phyloP scores from a whole-genome alignment of 352 stramenopile species.

The Aphanomyces astaci region DNA sequence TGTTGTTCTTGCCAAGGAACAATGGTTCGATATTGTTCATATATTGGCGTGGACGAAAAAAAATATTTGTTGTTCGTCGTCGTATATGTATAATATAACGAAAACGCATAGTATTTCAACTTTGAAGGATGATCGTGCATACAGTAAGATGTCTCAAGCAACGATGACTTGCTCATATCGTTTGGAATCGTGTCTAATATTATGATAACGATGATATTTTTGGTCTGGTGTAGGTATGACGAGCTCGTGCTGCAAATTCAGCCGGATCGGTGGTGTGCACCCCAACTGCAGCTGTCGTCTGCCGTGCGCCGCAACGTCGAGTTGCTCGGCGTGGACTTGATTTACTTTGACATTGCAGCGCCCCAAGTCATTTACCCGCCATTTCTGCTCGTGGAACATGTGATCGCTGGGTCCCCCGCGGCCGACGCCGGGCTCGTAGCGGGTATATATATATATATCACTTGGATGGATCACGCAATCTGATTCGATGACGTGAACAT shows the following conservation, averaged over 20 bases:
- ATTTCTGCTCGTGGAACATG: slow-evolving; percentile 10
- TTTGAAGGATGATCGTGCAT: too few relatives aligned
- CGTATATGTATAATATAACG: too few relatives aligned
- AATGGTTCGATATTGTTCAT: too few relatives aligned
- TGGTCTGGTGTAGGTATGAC: slow-evolving; percentile 1
- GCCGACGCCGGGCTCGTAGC: not conserved
- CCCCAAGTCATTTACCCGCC: slow-evolving; percentile 10
- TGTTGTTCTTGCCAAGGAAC: too few relatives aligned
- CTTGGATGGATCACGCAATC: too few relatives aligned
- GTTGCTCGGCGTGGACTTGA: slow-evolving; percentile 9
- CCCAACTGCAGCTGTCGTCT: not conserved
- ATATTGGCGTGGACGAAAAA: too few relatives aligned
- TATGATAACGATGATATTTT: not conserved
- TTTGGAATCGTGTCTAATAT: too few relatives aligned
- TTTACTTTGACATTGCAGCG: not conserved
- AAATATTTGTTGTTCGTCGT: too few relatives aligned
- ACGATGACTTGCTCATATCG: too few relatives aligned
- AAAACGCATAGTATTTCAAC: too few relatives aligned
- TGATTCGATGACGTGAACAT: not conserved
- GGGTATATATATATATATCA: not conserved
- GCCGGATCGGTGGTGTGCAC: slow-evolving; percentile 17
- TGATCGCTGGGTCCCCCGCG: not conserved
- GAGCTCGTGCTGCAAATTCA: slow-evolving; percentile 6
- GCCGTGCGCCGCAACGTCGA: slow-evolving; percentile 11
- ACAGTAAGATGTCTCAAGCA: too few relatives aligned